Conservation (phyloP, 176 grass and related monocot genomes). For the Themeda triandra region DNA sequence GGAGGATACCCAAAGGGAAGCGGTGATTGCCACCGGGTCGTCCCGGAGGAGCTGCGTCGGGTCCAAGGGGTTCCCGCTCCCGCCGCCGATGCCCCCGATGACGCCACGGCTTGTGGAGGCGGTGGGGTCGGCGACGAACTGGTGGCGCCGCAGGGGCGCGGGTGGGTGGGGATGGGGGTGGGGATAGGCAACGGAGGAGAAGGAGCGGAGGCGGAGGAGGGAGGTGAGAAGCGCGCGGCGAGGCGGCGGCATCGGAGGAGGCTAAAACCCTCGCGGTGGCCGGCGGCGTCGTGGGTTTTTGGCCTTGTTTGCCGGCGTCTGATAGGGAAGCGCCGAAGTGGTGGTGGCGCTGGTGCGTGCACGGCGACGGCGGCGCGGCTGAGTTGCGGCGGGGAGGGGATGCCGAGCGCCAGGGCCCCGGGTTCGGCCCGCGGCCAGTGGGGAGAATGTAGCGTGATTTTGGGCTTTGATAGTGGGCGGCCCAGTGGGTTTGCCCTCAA, state of each 20-base stretch:
- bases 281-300: slow-evolving; percentile 28
- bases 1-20: slow-evolving; percentile 75
- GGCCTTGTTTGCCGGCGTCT: background rate
- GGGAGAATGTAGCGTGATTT: background rate
- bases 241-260: slow-evolving; percentile 47
- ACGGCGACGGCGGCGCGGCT: slow-evolving; percentile 8
- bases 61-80: slow-evolving; percentile 40
- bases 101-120: background rate
- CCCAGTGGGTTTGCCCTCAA: background rate
- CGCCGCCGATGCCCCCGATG: background rate
- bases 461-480: background rate
- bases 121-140: slow-evolving; percentile 27
- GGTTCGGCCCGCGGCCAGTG: background rate
- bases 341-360: background rate
- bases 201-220: slow-evolving; percentile 38
- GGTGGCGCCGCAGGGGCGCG: slow-evolving; percentile 31
- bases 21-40: slow-evolving; percentile 77
- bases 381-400: background rate
- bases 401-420: background rate
- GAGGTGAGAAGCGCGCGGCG: slow-evolving; percentile 39
- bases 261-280: slow-evolving; percentile 49
- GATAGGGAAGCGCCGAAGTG: slow-evolving; percentile 1
- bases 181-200: slow-evolving; percentile 36
- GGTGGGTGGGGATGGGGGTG: slow-evolving; percentile 2
- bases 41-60: slow-evolving; percentile 74